These are phyloP conservation scores for Dendrobium catenatum DNA, from an alignment of 106 monocot genomes.

Conservation along the genomic window DNA sequence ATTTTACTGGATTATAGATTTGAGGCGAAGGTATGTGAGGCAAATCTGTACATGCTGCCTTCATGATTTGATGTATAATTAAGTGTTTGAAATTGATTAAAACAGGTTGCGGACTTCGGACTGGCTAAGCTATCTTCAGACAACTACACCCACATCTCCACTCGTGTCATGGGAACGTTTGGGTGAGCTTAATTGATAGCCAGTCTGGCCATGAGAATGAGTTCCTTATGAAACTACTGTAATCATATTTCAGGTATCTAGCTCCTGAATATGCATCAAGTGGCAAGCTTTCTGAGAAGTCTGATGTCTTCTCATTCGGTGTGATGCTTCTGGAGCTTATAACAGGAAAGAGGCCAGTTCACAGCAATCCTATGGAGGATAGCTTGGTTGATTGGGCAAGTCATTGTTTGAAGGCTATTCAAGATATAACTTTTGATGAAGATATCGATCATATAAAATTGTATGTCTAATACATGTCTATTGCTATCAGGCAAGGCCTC, in stretches of 20 bases:
- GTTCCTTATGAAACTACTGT: background rate
- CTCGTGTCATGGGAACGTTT: constrained; percentile 92
- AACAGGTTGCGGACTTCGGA: constrained; percentile 84
- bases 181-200: constrained; percentile 33
- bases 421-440: background rate
- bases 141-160: constrained; percentile 86
- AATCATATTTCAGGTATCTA: constrained; percentile 40
- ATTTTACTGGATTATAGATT: constrained; percentile 72
- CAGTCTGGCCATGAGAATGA: background rate
- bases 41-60: background rate
- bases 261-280: constrained; percentile 92
- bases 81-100: background rate
- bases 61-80: background rate
- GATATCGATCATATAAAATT: no score
- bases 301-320: constrained; percentile 89
- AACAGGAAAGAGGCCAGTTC: constrained; percentile 65
- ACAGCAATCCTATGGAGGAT: constrained; percentile 55
- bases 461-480: background rate
- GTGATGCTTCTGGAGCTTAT: constrained; percentile 90
- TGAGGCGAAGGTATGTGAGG: constrained; percentile 65
- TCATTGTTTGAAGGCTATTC: background rate
- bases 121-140: constrained; percentile 73
- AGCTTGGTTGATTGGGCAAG: constrained; percentile 82
- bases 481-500: constrained; percentile 43
- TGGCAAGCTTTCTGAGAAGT: constrained; percentile 84